These are phyloP conservation scores for Naganishia onofrii DNA, from an alignment of 768 basidiomycete species.

Conservation along the genomic window DNA sequence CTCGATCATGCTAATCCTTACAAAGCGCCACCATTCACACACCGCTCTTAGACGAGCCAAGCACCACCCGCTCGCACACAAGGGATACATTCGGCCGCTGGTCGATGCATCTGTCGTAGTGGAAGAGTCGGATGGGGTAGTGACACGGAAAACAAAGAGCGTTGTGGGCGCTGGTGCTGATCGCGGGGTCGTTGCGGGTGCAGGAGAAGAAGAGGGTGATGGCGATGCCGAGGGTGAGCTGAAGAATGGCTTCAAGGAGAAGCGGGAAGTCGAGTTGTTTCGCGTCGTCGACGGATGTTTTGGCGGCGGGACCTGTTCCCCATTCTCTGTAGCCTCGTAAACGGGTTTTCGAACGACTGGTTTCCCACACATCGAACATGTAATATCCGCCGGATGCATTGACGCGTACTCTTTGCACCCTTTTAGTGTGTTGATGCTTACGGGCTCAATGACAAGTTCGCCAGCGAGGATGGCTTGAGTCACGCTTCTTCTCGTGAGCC, in stretches of 20 bases:
- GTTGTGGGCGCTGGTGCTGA: constrained; percentile 33
- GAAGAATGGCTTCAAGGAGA: constrained; percentile 53
- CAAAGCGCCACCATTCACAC: constrained; percentile 87
- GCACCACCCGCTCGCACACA: constrained; percentile 84
- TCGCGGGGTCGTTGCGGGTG: constrained; percentile 38
- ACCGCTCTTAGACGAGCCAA: constrained; percentile 74
- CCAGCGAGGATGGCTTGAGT: constrained; percentile 79
- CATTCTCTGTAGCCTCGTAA: not conserved
- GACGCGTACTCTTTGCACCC: constrained; percentile 57
- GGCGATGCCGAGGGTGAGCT: constrained; percentile 50
- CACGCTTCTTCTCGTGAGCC: constrained; percentile 84
- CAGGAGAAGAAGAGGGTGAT: constrained; percentile 36
- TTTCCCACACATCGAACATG: constrained; percentile 76
- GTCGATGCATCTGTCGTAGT: not conserved
- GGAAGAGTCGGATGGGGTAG: constrained; percentile 15
- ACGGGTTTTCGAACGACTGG: constrained; percentile 55
- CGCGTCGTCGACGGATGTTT: constrained; percentile 57
- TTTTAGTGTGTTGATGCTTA: constrained; percentile 63
- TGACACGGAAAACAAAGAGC: constrained; percentile 52
- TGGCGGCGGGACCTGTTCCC: constrained; percentile 50
- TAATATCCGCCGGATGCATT: constrained; percentile 57
- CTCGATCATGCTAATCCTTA: constrained; percentile 75
- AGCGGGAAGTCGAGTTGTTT: constrained; percentile 43
- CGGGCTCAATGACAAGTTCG: constrained; percentile 83
- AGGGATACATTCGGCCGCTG: constrained; percentile 59